Conservation (phyloP, 805 yeast species). For the Geotrichum ghanense region DNA sequence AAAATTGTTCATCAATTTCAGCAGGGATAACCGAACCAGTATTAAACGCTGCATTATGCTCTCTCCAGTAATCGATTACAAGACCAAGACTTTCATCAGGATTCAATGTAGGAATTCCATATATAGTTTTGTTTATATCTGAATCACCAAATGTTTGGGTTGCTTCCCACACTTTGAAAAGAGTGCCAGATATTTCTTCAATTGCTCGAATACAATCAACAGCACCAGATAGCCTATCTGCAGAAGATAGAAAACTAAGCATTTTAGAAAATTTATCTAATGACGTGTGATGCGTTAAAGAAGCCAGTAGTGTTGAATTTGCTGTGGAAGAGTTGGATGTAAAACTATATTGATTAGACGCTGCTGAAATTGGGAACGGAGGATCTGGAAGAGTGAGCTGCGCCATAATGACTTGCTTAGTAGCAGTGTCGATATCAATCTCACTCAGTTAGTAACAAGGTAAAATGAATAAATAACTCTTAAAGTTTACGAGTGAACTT, state of each 20-base stretch:
- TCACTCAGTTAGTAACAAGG: no score
- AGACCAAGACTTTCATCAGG: conserved; percentile 23
- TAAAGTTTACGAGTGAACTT: conserved; percentile 5
- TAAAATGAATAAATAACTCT: no score
- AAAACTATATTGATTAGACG: conserved; percentile 16
- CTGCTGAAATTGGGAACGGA: conserved; percentile 1
- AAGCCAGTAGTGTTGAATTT: conserved; percentile 17
- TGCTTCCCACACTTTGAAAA: conserved; percentile 11
- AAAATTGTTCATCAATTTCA: neutral
- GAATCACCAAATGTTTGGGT: conserved; percentile 3
- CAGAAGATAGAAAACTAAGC: conserved; percentile 23
- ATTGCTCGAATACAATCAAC: conserved; percentile 26
- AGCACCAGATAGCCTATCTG: conserved; percentile 25
- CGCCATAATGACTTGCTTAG: conserved; percentile 1
- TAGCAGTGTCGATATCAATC: conserved; percentile 16
- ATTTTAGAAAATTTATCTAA: conserved; percentile 24
- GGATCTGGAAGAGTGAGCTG: neutral
- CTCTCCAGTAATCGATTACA: conserved; percentile 23
- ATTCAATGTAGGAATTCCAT: conserved; percentile 24
- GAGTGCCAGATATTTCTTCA: conserved; percentile 22
- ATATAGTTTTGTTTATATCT: conserved; percentile 7
- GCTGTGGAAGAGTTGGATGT: conserved; percentile 17
- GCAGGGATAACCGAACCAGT: neutral
- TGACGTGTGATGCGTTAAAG: conserved; percentile 20
- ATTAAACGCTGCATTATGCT: conserved; percentile 4